A percentile compares a stretch with the other conserved stretches of the same genome.
phyloP scores from a whole-genome alignment of 129 eudicot species.

The Centaurea solstitialis region DNA sequence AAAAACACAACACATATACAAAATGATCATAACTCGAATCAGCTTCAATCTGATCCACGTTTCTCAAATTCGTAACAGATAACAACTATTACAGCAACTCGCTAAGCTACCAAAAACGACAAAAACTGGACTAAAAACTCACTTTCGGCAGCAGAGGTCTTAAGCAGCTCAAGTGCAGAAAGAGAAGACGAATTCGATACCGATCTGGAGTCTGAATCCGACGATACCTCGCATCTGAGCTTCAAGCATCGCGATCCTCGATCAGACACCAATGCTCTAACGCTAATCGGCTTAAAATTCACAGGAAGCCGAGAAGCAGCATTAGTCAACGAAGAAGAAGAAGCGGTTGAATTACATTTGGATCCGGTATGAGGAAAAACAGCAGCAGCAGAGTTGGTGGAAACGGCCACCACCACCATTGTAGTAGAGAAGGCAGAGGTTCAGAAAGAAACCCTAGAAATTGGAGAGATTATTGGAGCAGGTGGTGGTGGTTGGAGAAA shows the following conservation, averaged over 20 bases:
- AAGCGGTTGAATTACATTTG: constrained; percentile 11
- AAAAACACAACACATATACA: not conserved
- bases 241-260: constrained; percentile 21
- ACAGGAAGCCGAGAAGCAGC: constrained; percentile 20
- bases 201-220: constrained; percentile 11
- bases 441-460: constrained; percentile 21
- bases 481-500: constrained; percentile 23
- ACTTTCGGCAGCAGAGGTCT: constrained; percentile 73
- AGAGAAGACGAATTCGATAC: constrained; percentile 38
- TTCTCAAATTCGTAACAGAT: not conserved
- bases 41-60: not conserved
- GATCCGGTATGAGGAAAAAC: constrained; percentile 20
- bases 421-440: constrained; percentile 9
- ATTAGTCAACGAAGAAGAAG: constrained; percentile 15
- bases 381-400: constrained; percentile 20
- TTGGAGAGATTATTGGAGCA: constrained; percentile 2
- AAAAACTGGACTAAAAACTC: constrained; percentile 14
- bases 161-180: constrained; percentile 66
- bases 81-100: not conserved
- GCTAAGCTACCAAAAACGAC: not conserved
- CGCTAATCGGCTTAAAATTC: constrained; percentile 2
- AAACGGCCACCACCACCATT: constrained; percentile 49
- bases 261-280: constrained; percentile 5
- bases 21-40: not conserved
- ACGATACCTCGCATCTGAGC: constrained; percentile 45